Conservation (phyloP, 257 asterid species). For the Prunella vulgaris region DNA sequence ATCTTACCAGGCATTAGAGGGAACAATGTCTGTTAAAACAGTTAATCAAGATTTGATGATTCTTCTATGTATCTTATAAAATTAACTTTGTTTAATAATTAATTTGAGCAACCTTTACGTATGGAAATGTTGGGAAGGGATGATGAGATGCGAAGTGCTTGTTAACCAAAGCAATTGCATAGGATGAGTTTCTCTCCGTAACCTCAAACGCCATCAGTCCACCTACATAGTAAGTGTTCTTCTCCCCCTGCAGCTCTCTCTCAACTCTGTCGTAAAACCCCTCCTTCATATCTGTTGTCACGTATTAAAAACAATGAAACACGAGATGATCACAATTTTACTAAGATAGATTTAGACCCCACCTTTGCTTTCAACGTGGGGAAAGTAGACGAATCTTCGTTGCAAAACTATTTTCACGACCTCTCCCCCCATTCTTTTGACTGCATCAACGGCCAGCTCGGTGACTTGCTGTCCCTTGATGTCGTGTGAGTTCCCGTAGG, state of each 20-base stretch:
- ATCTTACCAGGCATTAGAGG: slow-evolving; percentile 36
- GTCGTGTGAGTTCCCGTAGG: slow-evolving; percentile 64
- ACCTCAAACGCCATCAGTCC: slow-evolving; percentile 90
- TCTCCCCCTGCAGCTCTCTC: slow-evolving; percentile 61
- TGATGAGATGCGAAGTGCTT: slow-evolving; percentile 56
- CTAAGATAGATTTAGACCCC: neutral
- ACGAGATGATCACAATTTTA: neutral
- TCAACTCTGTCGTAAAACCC: slow-evolving; percentile 70
- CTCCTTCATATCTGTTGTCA: slow-evolving; percentile 59
- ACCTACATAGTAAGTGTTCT: slow-evolving; percentile 71
- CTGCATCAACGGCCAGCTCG: slow-evolving; percentile 56
- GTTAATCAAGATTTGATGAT: neutral
- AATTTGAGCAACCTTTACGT: slow-evolving; percentile 87
- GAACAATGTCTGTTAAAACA: slow-evolving; percentile 56
- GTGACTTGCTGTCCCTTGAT: slow-evolving; percentile 43
- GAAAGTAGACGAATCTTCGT: slow-evolving; percentile 70
- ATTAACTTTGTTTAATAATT: no score
- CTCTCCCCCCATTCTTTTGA: slow-evolving; percentile 70
- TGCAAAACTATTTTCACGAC: slow-evolving; percentile 43
- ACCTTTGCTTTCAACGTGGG: slow-evolving; percentile 74
- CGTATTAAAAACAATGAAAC: neutral
- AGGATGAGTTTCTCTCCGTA: slow-evolving; percentile 81
- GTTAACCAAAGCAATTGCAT: slow-evolving; percentile 53
- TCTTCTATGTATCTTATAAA: no score
- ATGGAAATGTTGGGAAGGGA: slow-evolving; percentile 55